Evolutionary conservation across 2,329 filamentous ascomycete genomes (phyloP).

Genomic region (Paradendryphiella salina): DNA sequence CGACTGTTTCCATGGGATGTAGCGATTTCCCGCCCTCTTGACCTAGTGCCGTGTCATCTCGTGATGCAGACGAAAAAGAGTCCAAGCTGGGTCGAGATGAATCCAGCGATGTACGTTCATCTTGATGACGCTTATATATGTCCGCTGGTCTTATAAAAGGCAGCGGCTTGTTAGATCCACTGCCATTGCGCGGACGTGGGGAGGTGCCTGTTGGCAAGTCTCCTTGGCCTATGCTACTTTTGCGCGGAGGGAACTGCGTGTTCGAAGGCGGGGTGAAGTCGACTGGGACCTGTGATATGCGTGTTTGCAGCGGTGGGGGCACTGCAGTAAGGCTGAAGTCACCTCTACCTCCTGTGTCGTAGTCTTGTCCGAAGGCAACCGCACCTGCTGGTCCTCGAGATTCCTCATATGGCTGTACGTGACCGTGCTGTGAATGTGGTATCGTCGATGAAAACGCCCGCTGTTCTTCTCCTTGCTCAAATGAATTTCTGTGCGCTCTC

Average conservation of each 20-base stretch:
- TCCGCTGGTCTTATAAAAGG: constrained; percentile 75
- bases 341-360: constrained; percentile 47
- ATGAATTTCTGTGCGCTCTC: constrained; percentile 53
- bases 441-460: constrained; percentile 52
- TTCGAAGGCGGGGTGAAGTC: constrained; percentile 34
- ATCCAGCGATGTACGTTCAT: constrained; percentile 63
- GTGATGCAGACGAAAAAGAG: constrained; percentile 45
- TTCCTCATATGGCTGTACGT: constrained; percentile 14
- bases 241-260: constrained; percentile 61
- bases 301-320: constrained; percentile 54
- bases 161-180: constrained; percentile 55
- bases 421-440: constrained; percentile 24
- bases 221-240: constrained; percentile 62
- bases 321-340: constrained; percentile 60
- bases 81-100: constrained; percentile 62
- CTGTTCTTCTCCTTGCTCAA: constrained; percentile 59
- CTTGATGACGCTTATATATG: constrained; percentile 72
- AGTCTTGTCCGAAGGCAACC: constrained; percentile 38
- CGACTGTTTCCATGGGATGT: constrained; percentile 56
- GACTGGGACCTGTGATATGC: constrained; percentile 47
- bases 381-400: constrained; percentile 30
- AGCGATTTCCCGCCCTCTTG: constrained; percentile 29
- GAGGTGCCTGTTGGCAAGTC: constrained; percentile 31
- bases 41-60: constrained; percentile 26
- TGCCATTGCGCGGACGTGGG: constrained; percentile 33